Conservation (phyloP, 164 flowering plant genomes). For the Tinospora cordifolia region DNA sequence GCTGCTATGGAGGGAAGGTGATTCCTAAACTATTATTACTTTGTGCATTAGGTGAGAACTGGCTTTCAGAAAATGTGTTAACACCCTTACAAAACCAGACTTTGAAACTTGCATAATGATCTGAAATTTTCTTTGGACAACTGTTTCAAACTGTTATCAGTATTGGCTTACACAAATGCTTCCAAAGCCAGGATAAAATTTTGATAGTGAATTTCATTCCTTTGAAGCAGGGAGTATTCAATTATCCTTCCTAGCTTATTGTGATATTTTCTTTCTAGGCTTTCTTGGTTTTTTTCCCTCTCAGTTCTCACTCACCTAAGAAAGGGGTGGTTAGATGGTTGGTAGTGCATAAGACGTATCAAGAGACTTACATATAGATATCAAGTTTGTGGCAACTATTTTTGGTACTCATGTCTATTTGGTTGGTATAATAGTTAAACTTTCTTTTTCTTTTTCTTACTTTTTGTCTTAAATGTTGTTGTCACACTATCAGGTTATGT, state of each 20-base stretch:
- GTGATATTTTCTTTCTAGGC: too few relatives aligned
- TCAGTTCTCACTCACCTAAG: too few relatives aligned
- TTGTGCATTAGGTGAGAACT: not conserved
- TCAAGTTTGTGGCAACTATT: not conserved
- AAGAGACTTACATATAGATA: not conserved
- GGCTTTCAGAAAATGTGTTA: not conserved
- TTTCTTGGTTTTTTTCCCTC: not conserved
- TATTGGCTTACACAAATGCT: not conserved
- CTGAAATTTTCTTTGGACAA: not conserved
- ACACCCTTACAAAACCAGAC: not conserved
- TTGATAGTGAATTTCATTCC: not conserved
- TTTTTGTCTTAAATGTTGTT: not conserved
- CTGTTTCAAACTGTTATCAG: not conserved
- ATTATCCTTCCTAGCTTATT: too few relatives aligned
- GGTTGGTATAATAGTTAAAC: not conserved
- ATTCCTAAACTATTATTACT: not conserved
- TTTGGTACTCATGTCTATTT: not conserved
- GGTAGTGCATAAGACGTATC: not conserved
- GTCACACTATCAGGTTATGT: not conserved
- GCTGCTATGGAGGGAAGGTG: not conserved
- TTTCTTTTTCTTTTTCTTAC: not conserved
- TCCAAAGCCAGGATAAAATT: not conserved
- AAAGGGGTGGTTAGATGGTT: not conserved
- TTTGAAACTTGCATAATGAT: not conserved
- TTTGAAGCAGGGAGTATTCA: not conserved